phyloP scores from a whole-genome alignment of 352 stramenopile species.

The Phytophthora macrochlamydospora region DNA sequence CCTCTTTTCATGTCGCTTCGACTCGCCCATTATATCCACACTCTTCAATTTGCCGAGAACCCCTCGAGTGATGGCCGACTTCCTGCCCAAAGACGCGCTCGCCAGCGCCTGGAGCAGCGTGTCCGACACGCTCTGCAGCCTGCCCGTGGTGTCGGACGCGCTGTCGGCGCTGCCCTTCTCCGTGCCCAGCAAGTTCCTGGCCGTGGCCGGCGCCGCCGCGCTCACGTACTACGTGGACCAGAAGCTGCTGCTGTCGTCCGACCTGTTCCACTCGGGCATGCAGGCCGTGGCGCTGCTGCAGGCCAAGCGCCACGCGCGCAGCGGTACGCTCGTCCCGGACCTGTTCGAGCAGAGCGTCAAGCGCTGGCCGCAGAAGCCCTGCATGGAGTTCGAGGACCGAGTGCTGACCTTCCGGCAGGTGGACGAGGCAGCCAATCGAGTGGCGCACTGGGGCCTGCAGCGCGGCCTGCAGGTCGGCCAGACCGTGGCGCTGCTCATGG shows the following conservation, averaged over 20 bases:
- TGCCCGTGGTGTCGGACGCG: slow-evolving; percentile 19
- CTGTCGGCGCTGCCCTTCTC: slow-evolving; percentile 25
- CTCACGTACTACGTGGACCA: slow-evolving; percentile 57
- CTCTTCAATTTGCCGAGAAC: slow-evolving; percentile 6
- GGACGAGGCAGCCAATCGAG: slow-evolving; percentile 71
- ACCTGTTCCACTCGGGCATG: slow-evolving; percentile 49
- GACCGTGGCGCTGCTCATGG: slow-evolving; percentile 83
- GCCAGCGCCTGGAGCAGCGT: slow-evolving; percentile 18
- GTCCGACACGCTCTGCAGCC: slow-evolving; percentile 9
- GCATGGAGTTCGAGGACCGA: slow-evolving; percentile 61
- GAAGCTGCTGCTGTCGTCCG: slow-evolving; percentile 60
- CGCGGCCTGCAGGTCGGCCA: slow-evolving; percentile 58
- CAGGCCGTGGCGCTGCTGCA: slow-evolving; percentile 50
- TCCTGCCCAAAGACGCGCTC: slow-evolving; percentile 13
- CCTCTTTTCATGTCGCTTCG: background rate
- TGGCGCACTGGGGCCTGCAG: slow-evolving; percentile 74
- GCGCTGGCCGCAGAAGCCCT: slow-evolving; percentile 62
- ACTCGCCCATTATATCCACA: background rate
- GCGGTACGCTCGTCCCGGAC: slow-evolving; percentile 52
- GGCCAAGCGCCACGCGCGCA: slow-evolving; percentile 39
- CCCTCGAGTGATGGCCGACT: slow-evolving; percentile 12
- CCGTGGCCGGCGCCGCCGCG: slow-evolving; percentile 45
- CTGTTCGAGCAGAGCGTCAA: slow-evolving; percentile 64
- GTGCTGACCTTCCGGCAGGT: slow-evolving; percentile 61
- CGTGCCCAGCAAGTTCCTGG: slow-evolving; percentile 49